Evolutionary conservation across 352 stramenopile genomes (phyloP), one percentile per base, ranked within the genome.

Genomic region (Phytophthora hibernalis): DNA sequence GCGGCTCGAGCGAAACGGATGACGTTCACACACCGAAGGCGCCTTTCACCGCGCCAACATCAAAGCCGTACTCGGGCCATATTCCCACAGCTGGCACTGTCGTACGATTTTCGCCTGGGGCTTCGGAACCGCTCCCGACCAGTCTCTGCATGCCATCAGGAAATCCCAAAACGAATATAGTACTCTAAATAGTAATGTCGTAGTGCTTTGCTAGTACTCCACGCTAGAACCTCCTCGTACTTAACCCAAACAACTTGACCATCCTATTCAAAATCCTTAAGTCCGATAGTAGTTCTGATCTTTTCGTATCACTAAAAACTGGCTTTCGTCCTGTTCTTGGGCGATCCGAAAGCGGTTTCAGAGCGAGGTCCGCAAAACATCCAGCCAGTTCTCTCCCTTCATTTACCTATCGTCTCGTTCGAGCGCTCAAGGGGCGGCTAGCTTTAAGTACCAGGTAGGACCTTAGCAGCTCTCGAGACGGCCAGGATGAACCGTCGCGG

Each of bases 401-500:
- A 53, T 53, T 65, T 65, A 52, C 43, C 57, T 64, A 45, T 45
- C 38, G 38, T 26, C 38, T 45, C 38, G 38, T 5, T 20, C n/a
- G 18, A 45, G 38, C 18, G 38, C 38, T 7, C 38, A 45, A 11
- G 38, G 38, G n/a, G 5, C 5, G 35, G 35, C 12, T n/a, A n/a
- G n/a, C n/a, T n/a, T n/a, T n/a, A n/a, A n/a, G n/a, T n/a, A n/a
- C n/a, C n/a, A n/a, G 35, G 6, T 43, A 18, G 9, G 15, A 16
- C 38, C n/a, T 42, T 42, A 6, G 38, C n/a, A 21, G 38, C n/a
- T 22, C 35, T 2, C 18, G 13, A 43, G 38, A 45, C 7, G n/a
- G 5, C 16, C 1, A 45, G 38, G 38, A 80, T 80, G 72, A 70
- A 66, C 38, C 72, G 58, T 40, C 68, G 68, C 22, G 68, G 59